Conservation (phyloP, 2,329 filamentous ascomycete species). For the Ustulina deusta region DNA sequence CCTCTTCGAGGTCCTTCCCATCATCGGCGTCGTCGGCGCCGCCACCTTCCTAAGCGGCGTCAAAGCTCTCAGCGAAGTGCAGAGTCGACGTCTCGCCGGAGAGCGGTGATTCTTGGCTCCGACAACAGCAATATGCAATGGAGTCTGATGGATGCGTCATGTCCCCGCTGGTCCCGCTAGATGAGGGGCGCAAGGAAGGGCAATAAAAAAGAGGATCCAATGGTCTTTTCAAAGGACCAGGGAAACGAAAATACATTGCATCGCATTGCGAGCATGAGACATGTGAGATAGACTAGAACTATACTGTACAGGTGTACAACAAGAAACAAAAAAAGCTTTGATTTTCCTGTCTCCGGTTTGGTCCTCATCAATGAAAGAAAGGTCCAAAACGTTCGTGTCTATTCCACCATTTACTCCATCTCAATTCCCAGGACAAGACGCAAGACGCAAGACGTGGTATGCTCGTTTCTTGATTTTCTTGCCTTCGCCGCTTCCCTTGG, state of each 20-base stretch:
- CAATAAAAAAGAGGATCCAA: neutral
- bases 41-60: slow-evolving; percentile 88
- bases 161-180: neutral
- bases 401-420: neutral
- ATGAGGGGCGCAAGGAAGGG: neutral
- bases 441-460: neutral
- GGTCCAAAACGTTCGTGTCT: neutral
- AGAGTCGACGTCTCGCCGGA: slow-evolving; percentile 84
- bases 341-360: neutral
- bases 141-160: neutral
- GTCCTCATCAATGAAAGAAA: too few relatives aligned
- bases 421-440: neutral
- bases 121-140: neutral
- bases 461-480: neutral
- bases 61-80: slow-evolving; percentile 91
- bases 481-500: neutral
- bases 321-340: slow-evolving; percentile 3
- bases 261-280: slow-evolving; percentile 9
- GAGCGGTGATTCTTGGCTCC: slow-evolving; percentile 54
- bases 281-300: slow-evolving; percentile 22
- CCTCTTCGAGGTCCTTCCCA: slow-evolving; percentile 88
- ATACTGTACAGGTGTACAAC: slow-evolving; percentile 11
- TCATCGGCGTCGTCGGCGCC: slow-evolving; percentile 73
- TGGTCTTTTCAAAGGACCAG: neutral
- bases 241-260: neutral